phyloP scores from a whole-genome alignment of 179 eudicot species.

The Heliamphora pulchella region DNA sequence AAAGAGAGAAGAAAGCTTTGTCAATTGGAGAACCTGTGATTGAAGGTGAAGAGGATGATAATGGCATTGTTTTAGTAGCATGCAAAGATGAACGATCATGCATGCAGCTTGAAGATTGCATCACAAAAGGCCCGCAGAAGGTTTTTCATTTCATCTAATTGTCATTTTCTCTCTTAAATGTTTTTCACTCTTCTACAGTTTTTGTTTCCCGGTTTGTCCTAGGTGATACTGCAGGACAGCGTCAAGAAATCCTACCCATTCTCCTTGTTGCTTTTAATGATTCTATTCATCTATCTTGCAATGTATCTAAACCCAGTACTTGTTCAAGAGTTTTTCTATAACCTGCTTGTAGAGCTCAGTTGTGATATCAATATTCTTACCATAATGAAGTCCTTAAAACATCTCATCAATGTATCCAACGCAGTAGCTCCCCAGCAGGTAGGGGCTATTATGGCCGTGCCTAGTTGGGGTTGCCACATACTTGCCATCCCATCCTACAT shows the following conservation, averaged over 20 bases:
- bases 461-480: not conserved
- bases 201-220: not conserved
- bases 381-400: not conserved
- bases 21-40: slow-evolving; percentile 31
- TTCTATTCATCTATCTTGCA: not conserved
- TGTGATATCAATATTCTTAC: not conserved
- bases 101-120: slow-evolving; percentile 94
- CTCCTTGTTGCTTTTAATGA: not conserved
- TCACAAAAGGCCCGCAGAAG: slow-evolving; percentile 66
- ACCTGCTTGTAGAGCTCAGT: not conserved
- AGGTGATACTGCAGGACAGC: not conserved
- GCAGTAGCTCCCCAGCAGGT: not conserved
- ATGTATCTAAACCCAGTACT: not conserved
- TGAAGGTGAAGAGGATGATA: slow-evolving; percentile 36
- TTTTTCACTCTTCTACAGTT: not conserved
- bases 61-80: slow-evolving; percentile 74
- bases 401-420: not conserved
- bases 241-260: not conserved
- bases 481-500: not conserved
- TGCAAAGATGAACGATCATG: slow-evolving; percentile 96
- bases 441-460: not conserved
- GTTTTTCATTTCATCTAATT: slow-evolving; percentile 25
- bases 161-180: not conserved
- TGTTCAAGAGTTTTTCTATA: not conserved
- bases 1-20: slow-evolving; percentile 51